Conservation (phyloP, 768 basidiomycete genomes). For the Myochromella boudieri region DNA sequence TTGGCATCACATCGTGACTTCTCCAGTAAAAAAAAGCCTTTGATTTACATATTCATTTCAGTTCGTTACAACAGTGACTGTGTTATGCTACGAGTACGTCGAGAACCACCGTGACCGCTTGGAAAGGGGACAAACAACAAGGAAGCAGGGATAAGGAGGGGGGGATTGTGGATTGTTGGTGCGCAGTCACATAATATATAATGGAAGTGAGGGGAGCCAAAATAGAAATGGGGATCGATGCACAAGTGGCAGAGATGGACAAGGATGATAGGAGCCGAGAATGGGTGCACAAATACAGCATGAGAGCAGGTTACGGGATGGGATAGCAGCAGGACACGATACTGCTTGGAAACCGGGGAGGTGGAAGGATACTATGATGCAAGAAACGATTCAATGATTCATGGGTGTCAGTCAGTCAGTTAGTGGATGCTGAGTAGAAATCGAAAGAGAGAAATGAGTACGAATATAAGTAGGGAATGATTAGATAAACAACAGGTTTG, state of each 20-base stretch:
- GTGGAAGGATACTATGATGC: constrained; percentile 2
- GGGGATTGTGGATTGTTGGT: neutral
- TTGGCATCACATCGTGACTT: constrained; percentile 20
- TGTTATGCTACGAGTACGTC: neutral
- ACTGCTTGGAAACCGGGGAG: constrained; percentile 1
- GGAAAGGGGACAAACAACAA: neutral
- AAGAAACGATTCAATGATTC: constrained; percentile 4
- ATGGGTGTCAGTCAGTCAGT: neutral
- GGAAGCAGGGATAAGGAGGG: neutral
- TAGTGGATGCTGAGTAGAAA: neutral
- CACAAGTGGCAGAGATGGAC: neutral
- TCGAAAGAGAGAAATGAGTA: neutral
- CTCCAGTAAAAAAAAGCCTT: neutral
- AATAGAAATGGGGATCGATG: neutral
- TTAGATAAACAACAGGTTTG: too few relatives aligned
- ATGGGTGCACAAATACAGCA: constrained; percentile 9
- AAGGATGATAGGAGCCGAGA: neutral
- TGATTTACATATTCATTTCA: neutral
- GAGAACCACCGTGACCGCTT: neutral
- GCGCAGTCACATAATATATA: neutral
- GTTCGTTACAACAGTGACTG: neutral
- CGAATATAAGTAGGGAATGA: neutral
- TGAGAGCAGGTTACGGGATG: constrained; percentile 8
- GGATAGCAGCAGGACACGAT: neutral
- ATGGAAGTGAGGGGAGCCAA: neutral